Evolutionary conservation across 2,329 filamentous ascomycete species (phyloP), one percentile per base, ranked within the genome.

Genomic region (Monosporascus sp.): DNA sequence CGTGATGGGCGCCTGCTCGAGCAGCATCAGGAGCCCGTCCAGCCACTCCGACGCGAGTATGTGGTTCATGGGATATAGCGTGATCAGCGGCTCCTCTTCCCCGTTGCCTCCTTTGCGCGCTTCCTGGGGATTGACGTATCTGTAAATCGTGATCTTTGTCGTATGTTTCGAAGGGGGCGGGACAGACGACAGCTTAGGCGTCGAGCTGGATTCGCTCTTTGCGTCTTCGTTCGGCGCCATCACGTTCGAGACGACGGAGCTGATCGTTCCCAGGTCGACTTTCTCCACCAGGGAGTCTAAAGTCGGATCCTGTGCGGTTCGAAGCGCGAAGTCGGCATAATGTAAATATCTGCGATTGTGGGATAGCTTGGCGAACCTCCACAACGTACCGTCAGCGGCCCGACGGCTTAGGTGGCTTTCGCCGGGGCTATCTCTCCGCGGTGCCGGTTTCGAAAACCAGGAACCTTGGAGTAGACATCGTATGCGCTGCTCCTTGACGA

Each of bases 1-100:
- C n/a, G 94, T 99, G 67, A 99, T 97, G 20, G 94, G 94, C 54
- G 92, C 84, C 71, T 99, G 94, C 66, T 95, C 91, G 24, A 99
- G 79, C 51, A 99, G 78, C 91, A 99, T 96, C 52, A 97, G 79
- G 58, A 99, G 74, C 1, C 94, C 94, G 68, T 99, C 94, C 5
- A 99, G 79, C 94, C 94, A 99, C 72, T 99, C 94, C 1, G 91
- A 95, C 9, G 94, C 94, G 47, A 94, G 75, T 58, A 84, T 89
- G 66, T 94, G 88, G 54, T 84, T 89, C 54, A 84, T 76, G 6
- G 93, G 92, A 68, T 90, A 85, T 50, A 99, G 78, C n/a, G 86
- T 89, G 51, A 99, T 77, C 22, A 97, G 80, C 1, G 89, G 79
- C 49, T 83, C 76, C 69, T 97, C 94, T 60, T 81, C 80, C n/a